Conservation (phyloP, 148 eudicot species). For the Polygonum maritimum region DNA sequence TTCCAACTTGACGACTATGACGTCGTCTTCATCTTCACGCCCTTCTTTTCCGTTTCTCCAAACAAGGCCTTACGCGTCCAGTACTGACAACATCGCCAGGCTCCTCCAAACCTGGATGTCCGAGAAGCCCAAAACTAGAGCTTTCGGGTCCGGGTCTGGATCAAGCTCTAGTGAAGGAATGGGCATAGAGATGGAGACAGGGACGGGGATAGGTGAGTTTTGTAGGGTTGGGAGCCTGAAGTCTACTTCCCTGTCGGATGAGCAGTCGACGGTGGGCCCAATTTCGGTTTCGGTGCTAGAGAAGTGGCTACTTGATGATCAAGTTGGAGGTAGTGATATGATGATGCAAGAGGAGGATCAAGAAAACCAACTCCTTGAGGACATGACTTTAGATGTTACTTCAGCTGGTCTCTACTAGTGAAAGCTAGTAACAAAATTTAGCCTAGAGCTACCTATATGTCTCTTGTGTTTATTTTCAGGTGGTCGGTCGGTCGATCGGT, state of each 20-base stretch:
- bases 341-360: not conserved
- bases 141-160: not conserved
- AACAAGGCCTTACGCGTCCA: slow-evolving; percentile 29
- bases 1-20: not conserved
- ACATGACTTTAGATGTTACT: not conserved
- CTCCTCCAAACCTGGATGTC: slow-evolving; percentile 36
- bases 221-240: too few species aligned
- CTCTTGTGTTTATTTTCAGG: not conserved
- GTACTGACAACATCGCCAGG: slow-evolving; percentile 40
- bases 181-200: not conserved
- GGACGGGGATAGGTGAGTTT: too few species aligned
- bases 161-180: not conserved
- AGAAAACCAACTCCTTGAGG: not conserved
- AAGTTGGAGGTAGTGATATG: not conserved
- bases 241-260: not conserved
- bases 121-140: not conserved
- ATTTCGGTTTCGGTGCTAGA: slow-evolving; percentile 33
- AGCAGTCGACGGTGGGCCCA: slow-evolving; percentile 15
- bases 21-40: not conserved
- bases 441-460: not conserved
- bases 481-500: not conserved
- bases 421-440: not conserved
- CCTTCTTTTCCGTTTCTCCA: slow-evolving; percentile 6
- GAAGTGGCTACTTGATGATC: slow-evolving; percentile 43
- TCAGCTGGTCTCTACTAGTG: not conserved